Conservation (phyloP, 2,329 filamentous ascomycete species). For the Colletotrichum endophyticum region DNA sequence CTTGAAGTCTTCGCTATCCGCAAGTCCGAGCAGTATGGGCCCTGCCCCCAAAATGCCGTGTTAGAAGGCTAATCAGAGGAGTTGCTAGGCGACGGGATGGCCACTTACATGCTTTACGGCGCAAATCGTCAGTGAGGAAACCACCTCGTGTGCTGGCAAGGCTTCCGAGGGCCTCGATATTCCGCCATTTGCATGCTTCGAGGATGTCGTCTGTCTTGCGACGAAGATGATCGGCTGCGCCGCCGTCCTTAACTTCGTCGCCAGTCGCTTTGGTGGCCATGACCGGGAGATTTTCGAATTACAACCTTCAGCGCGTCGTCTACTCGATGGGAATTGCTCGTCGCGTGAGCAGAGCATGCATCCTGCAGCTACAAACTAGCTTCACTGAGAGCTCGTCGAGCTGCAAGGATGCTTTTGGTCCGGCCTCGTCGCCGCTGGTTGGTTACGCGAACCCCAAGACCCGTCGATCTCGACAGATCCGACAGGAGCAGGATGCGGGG, state of each 20-base stretch:
- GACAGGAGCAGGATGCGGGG: not conserved
- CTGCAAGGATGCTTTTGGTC: not conserved
- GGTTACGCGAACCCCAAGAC: not conserved
- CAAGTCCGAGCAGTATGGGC: conserved; percentile 62
- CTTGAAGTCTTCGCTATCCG: conserved; percentile 19
- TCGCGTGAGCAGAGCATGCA: not conserved
- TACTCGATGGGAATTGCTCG: not conserved
- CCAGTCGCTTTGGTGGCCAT: not conserved
- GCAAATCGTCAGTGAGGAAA: conserved; percentile 69
- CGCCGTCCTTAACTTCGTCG: not conserved
- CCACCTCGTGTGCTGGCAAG: conserved; percentile 71
- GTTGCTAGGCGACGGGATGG: conserved; percentile 18
- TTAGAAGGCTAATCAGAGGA: conserved; percentile 3
- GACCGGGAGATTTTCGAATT: not conserved
- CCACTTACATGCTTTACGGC: conserved; percentile 78
- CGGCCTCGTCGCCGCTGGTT: not conserved
- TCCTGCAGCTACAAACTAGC: not conserved
- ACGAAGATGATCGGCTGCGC: conserved; percentile 25
- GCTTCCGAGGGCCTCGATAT: conserved; percentile 59
- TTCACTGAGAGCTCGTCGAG: not conserved
- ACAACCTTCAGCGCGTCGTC: not conserved
- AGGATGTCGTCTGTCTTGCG: conserved; percentile 54
- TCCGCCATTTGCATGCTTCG: conserved; percentile 62
- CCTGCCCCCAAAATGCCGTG: conserved; percentile 45
- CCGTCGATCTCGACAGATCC: not conserved